A percentile compares a stretch with the other conserved stretches of the same genome.
Conservation (phyloP, 441 rosid genomes). For the Erodium texanum region DNA sequence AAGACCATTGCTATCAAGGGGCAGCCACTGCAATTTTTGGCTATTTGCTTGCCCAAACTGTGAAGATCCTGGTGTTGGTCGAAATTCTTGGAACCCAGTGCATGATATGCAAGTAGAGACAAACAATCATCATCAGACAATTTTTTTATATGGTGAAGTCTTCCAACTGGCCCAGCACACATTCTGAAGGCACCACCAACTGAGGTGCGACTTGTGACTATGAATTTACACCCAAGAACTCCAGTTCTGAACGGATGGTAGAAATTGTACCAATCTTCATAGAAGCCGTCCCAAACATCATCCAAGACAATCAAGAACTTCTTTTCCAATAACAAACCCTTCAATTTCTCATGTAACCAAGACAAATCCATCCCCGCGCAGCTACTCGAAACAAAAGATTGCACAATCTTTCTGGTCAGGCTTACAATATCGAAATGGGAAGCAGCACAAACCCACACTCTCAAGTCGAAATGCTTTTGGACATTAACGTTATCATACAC, state of each 20-base stretch:
- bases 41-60: not conserved
- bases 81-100: not conserved
- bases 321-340: too few species aligned
- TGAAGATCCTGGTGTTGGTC: not conserved
- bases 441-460: slow-evolving; percentile 13
- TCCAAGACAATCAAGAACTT: slow-evolving; percentile 10
- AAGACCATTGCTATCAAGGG: slow-evolving; percentile 10
- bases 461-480: not conserved
- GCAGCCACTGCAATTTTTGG: slow-evolving; percentile 6
- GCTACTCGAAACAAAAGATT: not conserved
- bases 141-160: not conserved
- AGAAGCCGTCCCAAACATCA: slow-evolving; percentile 6
- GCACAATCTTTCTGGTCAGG: not conserved
- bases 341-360: too few species aligned
- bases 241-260: not conserved
- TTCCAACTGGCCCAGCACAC: too few species aligned
- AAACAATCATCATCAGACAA: slow-evolving; percentile 4
- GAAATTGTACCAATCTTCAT: not conserved
- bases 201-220: slow-evolving; percentile 5
- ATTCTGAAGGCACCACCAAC: too few species aligned
- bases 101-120: slow-evolving; percentile 5
- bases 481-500: not conserved
- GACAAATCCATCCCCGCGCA: not conserved
- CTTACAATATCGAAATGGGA: not conserved
- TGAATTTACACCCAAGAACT: not conserved